phyloP scores from a whole-genome alignment of 2,329 filamentous ascomycete genomes.

The Sclerotinia subarctica region DNA sequence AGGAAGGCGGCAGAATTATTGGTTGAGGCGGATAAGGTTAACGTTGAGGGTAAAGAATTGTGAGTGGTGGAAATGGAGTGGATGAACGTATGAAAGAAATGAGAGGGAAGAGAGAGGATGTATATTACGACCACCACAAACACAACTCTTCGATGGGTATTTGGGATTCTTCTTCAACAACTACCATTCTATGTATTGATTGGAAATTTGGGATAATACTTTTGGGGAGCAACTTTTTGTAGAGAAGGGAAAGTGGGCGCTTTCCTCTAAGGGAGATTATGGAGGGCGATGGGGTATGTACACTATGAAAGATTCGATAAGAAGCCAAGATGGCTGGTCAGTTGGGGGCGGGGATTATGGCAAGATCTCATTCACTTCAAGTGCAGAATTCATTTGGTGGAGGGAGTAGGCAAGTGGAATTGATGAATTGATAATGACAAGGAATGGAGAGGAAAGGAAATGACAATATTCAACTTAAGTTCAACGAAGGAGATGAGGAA shows the following conservation, averaged over 20 bases:
- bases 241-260: slow-evolving; percentile 13
- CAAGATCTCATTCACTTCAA: not conserved
- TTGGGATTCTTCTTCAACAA: slow-evolving; percentile 4
- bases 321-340: not conserved
- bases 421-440: not conserved
- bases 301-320: not conserved
- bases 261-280: not conserved
- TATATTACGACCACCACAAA: slow-evolving; percentile 14
- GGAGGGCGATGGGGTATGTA: not conserved
- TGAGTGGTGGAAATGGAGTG: not conserved
- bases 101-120: not conserved
- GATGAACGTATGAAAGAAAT: not conserved
- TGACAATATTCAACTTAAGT: not conserved
- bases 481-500: not conserved
- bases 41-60: not conserved
- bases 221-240: slow-evolving; percentile 2
- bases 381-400: not conserved
- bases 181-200: slow-evolving; percentile 14
- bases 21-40: slow-evolving; percentile 32
- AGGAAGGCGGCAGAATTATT: slow-evolving; percentile 36
- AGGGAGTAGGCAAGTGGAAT: not conserved
- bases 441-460: not conserved
- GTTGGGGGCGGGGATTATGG: not conserved
- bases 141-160: not conserved
- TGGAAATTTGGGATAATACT: slow-evolving; percentile 14